Percentiles rank a stretch among this genome's conserved stretches.
phyloP scores from a whole-genome alignment of 2,329 filamentous ascomycete genomes.

The Diaporthe vaccinii region DNA sequence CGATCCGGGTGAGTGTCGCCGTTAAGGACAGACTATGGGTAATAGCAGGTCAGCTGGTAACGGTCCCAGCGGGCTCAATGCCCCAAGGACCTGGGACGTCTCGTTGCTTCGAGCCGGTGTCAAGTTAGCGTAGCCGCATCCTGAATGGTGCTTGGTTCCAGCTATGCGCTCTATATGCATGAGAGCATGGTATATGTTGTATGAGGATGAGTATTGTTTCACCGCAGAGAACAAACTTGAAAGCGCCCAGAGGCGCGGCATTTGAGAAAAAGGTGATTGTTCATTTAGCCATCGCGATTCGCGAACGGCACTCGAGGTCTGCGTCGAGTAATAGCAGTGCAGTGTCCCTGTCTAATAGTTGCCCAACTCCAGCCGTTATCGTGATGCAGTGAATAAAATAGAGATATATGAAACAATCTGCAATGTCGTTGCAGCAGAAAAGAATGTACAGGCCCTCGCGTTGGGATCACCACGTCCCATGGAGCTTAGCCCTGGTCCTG shows the following conservation, averaged over 20 bases:
- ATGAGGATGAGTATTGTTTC: background rate
- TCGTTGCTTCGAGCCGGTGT: background rate
- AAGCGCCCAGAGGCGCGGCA: background rate
- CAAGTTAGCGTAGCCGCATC: background rate
- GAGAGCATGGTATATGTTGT: background rate
- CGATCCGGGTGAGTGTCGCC: background rate
- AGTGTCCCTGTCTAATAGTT: slow-evolving; percentile 32
- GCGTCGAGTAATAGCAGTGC: slow-evolving; percentile 2
- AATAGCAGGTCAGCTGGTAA: background rate
- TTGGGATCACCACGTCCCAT: slow-evolving; percentile 65
- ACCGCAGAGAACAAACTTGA: background rate
- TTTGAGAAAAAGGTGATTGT: slow-evolving; percentile 23
- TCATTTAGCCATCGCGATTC: slow-evolving; percentile 8
- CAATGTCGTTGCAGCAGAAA: slow-evolving; percentile 18
- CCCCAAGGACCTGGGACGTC: background rate
- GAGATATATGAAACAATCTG: slow-evolving; percentile 17
- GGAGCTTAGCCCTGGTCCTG: slow-evolving; percentile 61
- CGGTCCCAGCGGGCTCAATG: background rate
- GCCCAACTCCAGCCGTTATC: slow-evolving; percentile 27
- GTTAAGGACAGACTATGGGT: background rate
- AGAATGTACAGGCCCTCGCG: slow-evolving; percentile 47
- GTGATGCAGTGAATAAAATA: slow-evolving; percentile 29
- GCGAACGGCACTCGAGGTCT: background rate
- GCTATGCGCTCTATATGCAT: background rate
- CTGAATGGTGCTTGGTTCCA: background rate